phyloP scores from a whole-genome alignment of 176 grass and related monocot species.

The Lolium perenne region DNA sequence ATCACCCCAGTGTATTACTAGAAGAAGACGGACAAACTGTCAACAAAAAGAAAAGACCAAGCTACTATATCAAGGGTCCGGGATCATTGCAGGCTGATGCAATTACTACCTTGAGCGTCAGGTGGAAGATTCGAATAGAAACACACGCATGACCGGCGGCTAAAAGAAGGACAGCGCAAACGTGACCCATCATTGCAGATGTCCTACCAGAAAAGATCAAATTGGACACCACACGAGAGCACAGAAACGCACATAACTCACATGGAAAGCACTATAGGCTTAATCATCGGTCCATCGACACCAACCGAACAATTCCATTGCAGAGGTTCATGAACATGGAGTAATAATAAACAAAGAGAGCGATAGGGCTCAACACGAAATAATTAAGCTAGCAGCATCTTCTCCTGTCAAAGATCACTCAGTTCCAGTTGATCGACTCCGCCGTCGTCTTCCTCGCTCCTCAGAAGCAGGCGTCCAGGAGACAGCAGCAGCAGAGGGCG shows the following conservation, averaged over 20 bases:
- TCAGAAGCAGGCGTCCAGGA: conserved; percentile 73
- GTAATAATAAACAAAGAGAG: neutral
- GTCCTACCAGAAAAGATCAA: neutral
- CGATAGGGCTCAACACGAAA: conserved; percentile 26
- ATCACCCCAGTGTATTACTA: no score
- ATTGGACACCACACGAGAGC: neutral
- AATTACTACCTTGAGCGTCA: neutral
- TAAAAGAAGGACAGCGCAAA: neutral
- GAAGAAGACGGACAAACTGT: no score
- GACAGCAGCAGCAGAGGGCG: conserved; percentile 68
- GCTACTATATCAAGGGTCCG: neutral
- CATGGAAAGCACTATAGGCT: neutral
- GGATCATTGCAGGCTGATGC: neutral
- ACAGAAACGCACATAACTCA: neutral
- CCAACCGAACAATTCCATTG: neutral
- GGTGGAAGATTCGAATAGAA: no score
- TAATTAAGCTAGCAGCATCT: conserved; percentile 27
- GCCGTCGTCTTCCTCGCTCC: neutral
- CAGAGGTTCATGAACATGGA: conserved; percentile 17
- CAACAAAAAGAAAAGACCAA: neutral
- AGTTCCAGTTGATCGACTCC: neutral
- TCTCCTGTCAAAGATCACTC: neutral
- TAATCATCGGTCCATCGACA: conserved; percentile 24
- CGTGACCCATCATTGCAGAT: neutral
- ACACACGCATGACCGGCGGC: neutral